Conservation (phyloP, 768 basidiomycete genomes). For the Boletus barrowsii region DNA sequence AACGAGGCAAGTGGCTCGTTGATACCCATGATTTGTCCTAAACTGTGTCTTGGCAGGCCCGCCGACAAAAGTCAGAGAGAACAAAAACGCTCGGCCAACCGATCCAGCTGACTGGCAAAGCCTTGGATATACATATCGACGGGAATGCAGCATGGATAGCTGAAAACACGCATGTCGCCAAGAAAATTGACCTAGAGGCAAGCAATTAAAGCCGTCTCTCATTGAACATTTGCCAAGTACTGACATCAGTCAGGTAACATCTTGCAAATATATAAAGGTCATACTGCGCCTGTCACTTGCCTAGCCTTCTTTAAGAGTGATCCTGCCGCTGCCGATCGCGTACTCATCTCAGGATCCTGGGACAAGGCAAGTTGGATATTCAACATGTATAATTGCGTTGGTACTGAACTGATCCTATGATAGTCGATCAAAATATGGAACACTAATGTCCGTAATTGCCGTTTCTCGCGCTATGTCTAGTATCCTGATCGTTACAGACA, state of each 20-base stretch:
- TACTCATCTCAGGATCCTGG: conserved; percentile 92
- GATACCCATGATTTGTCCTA: not conserved
- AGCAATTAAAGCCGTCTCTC: conserved; percentile 8
- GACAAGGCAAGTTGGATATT: conserved; percentile 56
- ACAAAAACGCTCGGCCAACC: conserved; percentile 75
- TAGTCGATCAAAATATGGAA: conserved; percentile 91
- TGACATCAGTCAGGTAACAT: conserved; percentile 72
- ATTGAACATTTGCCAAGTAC: conserved; percentile 8
- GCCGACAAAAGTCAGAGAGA: conserved; percentile 67
- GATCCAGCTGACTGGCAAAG: conserved; percentile 71
- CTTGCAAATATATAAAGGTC: conserved; percentile 72
- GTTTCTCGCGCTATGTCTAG: not conserved
- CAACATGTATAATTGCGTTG: not conserved
- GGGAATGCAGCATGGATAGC: conserved; percentile 80
- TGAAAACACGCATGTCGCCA: conserved; percentile 74
- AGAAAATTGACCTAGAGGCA: conserved; percentile 78
- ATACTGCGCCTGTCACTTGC: conserved; percentile 85
- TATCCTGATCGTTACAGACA: conserved; percentile 45
- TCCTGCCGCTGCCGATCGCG: conserved; percentile 37
- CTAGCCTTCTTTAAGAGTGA: conserved; percentile 61
- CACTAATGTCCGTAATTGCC: conserved; percentile 48
- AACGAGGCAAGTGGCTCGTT: conserved; percentile 20
- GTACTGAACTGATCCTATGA: conserved; percentile 8
- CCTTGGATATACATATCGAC: conserved; percentile 64
- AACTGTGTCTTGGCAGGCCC: conserved; percentile 43